These are phyloP conservation scores for Auricularia sp. DNA, from an alignment of 768 basidiomycete species.

Conservation along the genomic window DNA sequence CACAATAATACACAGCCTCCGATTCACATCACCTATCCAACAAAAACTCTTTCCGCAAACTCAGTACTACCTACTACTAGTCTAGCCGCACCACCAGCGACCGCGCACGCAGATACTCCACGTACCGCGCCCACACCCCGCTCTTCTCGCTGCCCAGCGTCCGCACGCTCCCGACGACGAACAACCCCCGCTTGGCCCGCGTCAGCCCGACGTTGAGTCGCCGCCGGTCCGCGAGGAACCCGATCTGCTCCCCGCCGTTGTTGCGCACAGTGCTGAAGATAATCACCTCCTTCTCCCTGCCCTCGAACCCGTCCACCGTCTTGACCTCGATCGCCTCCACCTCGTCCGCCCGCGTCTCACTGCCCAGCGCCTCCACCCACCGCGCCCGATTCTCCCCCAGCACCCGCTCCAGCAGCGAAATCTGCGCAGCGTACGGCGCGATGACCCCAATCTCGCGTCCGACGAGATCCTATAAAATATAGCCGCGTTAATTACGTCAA, in stretches of 20 bases:
- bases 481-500: background rate
- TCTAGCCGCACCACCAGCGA: background rate
- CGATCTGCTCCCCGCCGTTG: conserved; percentile 67
- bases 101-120: conserved; percentile 32
- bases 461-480: conserved; percentile 33
- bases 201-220: conserved; percentile 88
- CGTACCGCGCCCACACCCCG: conserved; percentile 53
- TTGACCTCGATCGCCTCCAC: conserved; percentile 67
- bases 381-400: conserved; percentile 49
- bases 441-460: conserved; percentile 85
- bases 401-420: conserved; percentile 58
- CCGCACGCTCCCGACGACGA: conserved; percentile 63
- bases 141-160: conserved; percentile 44
- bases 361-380: conserved; percentile 52
- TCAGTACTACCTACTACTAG: background rate
- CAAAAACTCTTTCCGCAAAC: background rate
- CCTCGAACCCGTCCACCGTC: conserved; percentile 93
- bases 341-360: conserved; percentile 48
- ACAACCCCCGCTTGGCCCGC: conserved; percentile 74
- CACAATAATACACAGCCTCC: background rate
- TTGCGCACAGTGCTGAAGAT: conserved; percentile 86
- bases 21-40: background rate
- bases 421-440: conserved; percentile 84
- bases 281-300: conserved; percentile 86
- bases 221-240: conserved; percentile 79